phyloP scores from a whole-genome alignment of 73 alveolate genomes.

The Durusdinium trenchii region DNA sequence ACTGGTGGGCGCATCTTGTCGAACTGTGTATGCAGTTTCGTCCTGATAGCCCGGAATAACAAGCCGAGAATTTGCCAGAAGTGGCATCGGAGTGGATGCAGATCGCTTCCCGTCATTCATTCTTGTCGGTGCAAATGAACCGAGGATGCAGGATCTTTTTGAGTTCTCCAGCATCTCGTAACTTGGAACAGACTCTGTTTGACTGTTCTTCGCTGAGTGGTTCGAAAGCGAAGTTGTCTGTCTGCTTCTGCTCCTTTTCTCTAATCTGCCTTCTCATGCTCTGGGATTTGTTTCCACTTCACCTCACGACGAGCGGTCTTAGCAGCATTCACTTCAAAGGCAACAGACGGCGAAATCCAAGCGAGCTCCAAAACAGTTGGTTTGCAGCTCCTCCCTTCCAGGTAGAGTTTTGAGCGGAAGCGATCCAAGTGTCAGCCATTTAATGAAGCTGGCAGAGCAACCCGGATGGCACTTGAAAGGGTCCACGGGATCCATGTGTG shows the following conservation, averaged over 20 bases:
- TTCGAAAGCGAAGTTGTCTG: too few species aligned
- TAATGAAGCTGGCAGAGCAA: background rate
- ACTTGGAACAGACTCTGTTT: background rate
- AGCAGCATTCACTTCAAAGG: too few species aligned
- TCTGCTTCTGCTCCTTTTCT: too few species aligned
- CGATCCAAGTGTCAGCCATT: background rate
- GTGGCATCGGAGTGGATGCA: background rate
- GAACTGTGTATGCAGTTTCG: background rate
- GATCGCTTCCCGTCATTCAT: background rate
- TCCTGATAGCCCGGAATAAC: background rate
- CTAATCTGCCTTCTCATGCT: too few species aligned
- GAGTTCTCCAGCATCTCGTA: background rate
- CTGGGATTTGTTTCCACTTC: too few species aligned
- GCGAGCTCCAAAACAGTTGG: background rate
- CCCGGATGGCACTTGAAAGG: background rate
- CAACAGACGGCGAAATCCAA: background rate
- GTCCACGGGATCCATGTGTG: background rate
- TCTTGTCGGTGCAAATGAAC: background rate
- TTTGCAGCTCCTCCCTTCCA: background rate
- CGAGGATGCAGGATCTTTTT: background rate
- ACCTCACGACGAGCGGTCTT: too few species aligned
- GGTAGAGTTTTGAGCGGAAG: background rate
- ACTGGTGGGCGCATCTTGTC: background rate
- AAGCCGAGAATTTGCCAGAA: background rate
- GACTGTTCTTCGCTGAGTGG: too few species aligned